These are phyloP conservation scores for Colletotrichum chlorophyti DNA, from an alignment of 2,329 filamentous ascomycete genomes.

Conservation along the genomic window DNA sequence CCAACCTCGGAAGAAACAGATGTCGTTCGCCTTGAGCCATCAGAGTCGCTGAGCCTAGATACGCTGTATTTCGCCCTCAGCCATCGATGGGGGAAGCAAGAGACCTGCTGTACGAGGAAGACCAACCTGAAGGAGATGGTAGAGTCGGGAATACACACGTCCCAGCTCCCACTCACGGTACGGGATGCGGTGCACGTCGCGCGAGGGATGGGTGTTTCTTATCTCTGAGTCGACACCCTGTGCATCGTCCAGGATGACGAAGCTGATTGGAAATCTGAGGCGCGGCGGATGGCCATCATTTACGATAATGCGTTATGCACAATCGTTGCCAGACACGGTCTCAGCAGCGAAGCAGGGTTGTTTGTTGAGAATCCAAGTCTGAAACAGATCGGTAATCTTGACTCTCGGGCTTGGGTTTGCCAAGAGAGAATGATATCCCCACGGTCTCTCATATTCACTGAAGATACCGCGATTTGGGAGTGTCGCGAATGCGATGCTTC, in stretches of 20 bases:
- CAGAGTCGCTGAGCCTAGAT: not conserved
- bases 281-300: not conserved
- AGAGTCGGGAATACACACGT: not conserved
- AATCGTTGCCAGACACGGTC: not conserved
- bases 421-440: slow-evolving; percentile 4
- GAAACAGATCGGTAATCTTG: not conserved
- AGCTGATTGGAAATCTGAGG: not conserved
- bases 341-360: not conserved
- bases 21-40: not conserved
- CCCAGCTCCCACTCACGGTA: not conserved
- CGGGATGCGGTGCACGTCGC: not conserved
- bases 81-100: not conserved
- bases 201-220: not conserved
- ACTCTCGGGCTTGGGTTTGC: slow-evolving; percentile 7
- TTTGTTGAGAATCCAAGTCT: not conserved
- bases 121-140: not conserved
- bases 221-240: slow-evolving; percentile 6
- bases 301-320: not conserved
- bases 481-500: slow-evolving; percentile 10
- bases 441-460: not conserved
- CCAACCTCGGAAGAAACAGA: not conserved
- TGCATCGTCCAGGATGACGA: slow-evolving; percentile 6
- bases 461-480: not conserved
- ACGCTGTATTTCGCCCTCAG: slow-evolving; percentile 1
- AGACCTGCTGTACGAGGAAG: not conserved